phyloP scores from a whole-genome alignment of 75 land plant genomes.

The Cupressus sempervirens region DNA sequence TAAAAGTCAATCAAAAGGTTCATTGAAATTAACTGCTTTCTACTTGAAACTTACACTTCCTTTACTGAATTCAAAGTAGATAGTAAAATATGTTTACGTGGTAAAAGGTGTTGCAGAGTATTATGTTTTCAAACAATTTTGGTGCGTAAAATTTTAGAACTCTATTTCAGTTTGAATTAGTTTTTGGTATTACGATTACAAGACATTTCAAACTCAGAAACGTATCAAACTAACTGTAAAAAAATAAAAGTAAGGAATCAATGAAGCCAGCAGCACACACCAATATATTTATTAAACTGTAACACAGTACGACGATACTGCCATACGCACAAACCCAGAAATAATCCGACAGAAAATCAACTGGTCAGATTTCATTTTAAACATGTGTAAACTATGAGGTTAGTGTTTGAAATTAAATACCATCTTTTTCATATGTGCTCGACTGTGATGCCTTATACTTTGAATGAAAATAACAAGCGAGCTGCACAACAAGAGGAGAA shows the following conservation, averaged over 20 bases:
- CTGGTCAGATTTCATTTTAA: not conserved
- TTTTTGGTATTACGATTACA: not conserved
- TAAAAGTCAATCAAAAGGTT: no score
- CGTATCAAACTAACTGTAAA: no score
- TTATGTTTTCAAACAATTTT: no score
- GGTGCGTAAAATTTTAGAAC: no score
- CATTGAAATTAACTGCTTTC: not conserved
- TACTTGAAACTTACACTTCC: not conserved
- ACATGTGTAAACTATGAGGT: not conserved
- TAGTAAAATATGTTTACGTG: not conserved
- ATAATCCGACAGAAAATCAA: not conserved
- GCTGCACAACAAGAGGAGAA: constrained; percentile 32
- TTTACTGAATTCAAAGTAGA: no score
- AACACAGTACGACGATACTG: not conserved
- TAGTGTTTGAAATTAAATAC: constrained; percentile 25
- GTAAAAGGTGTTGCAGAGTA: no score
- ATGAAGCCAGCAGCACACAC: not conserved
- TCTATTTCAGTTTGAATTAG: not conserved
- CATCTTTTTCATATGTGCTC: constrained; percentile 62
- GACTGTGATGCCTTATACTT: constrained; percentile 65
- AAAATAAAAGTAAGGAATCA: not conserved
- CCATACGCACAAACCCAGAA: not conserved
- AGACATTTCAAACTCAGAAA: not conserved
- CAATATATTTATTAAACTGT: not conserved
- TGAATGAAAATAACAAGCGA: constrained; percentile 79